A percentile compares a stretch with the other conserved stretches of the same genome.
Evolutionary conservation across 1,284 basidiomycete genomes (phyloP).

Genomic region (Coniophora puteana): DNA sequence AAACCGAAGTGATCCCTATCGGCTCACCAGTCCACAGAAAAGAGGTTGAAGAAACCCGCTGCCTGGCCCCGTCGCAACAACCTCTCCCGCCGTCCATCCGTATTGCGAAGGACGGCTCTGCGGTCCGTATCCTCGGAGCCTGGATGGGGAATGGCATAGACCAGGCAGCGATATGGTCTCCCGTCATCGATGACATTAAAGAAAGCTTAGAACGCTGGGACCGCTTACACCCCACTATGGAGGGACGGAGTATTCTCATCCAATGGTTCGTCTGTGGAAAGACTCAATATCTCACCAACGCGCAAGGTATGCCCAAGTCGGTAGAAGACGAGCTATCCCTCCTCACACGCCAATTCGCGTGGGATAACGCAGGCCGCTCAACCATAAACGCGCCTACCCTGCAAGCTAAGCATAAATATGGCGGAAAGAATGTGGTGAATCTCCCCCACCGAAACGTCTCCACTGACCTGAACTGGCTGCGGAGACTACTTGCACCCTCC

Average conservation of each 20-base stretch:
- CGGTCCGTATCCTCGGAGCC: neutral
- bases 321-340: constrained; percentile 8
- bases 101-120: constrained; percentile 3
- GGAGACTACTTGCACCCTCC: constrained; percentile 6
- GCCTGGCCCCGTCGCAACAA: no score
- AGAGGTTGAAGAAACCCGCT: no score
- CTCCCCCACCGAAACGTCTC: constrained; percentile 12
- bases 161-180: neutral
- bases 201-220: constrained; percentile 1
- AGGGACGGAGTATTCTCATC: constrained; percentile 7
- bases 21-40: constrained; percentile 16
- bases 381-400: constrained; percentile 11
- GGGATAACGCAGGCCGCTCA: constrained; percentile 4
- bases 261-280: constrained; percentile 7
- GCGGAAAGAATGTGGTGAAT: constrained; percentile 11
- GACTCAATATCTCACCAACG: constrained; percentile 16
- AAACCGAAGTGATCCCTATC: constrained; percentile 33
- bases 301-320: constrained; percentile 21
- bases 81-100: neutral
- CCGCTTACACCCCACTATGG: constrained; percentile 7
- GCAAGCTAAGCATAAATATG: neutral
- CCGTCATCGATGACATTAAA: constrained; percentile 5
- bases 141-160: constrained; percentile 14
- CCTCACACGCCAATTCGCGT: constrained; percentile 8
- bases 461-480: constrained; percentile 14